A percentile compares a stretch with the other conserved stretches of the same genome.
Conservation (phyloP, 805 yeast species). For the Candida gorgasii region DNA sequence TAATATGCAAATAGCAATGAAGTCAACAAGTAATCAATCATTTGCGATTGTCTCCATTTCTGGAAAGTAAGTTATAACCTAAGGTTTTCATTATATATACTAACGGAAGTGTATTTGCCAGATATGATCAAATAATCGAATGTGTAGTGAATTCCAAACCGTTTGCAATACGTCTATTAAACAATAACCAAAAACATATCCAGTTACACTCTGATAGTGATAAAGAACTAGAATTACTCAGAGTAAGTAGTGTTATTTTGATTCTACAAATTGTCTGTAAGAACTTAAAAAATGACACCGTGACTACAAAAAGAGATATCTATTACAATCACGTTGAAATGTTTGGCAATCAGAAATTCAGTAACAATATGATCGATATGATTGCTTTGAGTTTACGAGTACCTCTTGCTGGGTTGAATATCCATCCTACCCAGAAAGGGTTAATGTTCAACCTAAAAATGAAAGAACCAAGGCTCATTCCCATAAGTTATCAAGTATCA, state of each 20-base stretch:
- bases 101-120: neutral
- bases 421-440: slow-evolving; percentile 60
- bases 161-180: neutral
- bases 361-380: slow-evolving; percentile 39
- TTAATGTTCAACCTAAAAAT: slow-evolving; percentile 35
- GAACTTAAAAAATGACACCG: slow-evolving; percentile 1
- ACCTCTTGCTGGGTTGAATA: slow-evolving; percentile 39
- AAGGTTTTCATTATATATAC: neutral
- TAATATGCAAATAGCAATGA: no score
- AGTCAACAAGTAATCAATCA: no score
- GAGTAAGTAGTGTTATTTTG: neutral
- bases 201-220: slow-evolving; percentile 1
- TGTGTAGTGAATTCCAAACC: neutral
- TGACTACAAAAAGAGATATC: slow-evolving; percentile 54
- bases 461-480: slow-evolving; percentile 23
- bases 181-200: neutral
- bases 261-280: slow-evolving; percentile 1
- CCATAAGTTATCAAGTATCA: slow-evolving; percentile 8
- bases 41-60: neutral
- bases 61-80: slow-evolving; percentile 2
- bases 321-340: slow-evolving; percentile 58
- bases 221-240: slow-evolving; percentile 4
- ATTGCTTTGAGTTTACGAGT: slow-evolving; percentile 41
- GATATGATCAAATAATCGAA: neutral
- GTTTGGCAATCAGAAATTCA: slow-evolving; percentile 45